phyloP scores from a whole-genome alignment of 257 asterid species.

The Gynochthodes officinalis region DNA sequence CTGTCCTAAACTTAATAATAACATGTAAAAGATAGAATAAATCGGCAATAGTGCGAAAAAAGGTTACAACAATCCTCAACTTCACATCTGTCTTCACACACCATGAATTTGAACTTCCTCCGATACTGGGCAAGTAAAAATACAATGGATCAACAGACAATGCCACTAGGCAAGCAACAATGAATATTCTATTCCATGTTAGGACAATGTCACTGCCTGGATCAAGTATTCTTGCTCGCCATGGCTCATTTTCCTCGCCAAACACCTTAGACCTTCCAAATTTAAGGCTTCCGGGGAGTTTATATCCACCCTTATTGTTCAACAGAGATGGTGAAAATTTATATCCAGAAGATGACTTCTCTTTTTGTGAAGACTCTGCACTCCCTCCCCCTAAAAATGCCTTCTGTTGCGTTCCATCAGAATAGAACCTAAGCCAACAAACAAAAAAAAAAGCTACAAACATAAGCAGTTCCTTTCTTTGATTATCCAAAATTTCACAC shows the following conservation, averaged over 20 bases:
- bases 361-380: conserved; percentile 34
- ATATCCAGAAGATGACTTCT: conserved; percentile 43
- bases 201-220: conserved; percentile 89
- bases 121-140: conserved; percentile 75
- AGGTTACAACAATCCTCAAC: conserved; percentile 72
- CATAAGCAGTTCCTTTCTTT: conserved; percentile 21
- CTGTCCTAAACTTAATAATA: conserved; percentile 81
- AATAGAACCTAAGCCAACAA: conserved; percentile 61
- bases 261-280: conserved; percentile 60
- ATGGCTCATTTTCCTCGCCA: conserved; percentile 49
- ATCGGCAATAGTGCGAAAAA: conserved; percentile 85
- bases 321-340: conserved; percentile 31
- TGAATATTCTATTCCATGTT: conserved; percentile 85
- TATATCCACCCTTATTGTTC: conserved; percentile 46
- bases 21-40: conserved; percentile 80
- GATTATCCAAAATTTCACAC: background rate
- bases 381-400: conserved; percentile 50
- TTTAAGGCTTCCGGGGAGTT: conserved; percentile 38
- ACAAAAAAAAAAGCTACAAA: conserved; percentile 9
- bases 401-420: conserved; percentile 60
- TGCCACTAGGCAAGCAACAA: conserved; percentile 79
- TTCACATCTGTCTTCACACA: conserved; percentile 74
- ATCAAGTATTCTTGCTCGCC: conserved; percentile 73
- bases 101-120: conserved; percentile 54
- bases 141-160: conserved; percentile 82